These are phyloP conservation scores for Venustampulla echinocandica DNA, from an alignment of 495 filamentous ascomycete species.

Conservation along the genomic window DNA sequence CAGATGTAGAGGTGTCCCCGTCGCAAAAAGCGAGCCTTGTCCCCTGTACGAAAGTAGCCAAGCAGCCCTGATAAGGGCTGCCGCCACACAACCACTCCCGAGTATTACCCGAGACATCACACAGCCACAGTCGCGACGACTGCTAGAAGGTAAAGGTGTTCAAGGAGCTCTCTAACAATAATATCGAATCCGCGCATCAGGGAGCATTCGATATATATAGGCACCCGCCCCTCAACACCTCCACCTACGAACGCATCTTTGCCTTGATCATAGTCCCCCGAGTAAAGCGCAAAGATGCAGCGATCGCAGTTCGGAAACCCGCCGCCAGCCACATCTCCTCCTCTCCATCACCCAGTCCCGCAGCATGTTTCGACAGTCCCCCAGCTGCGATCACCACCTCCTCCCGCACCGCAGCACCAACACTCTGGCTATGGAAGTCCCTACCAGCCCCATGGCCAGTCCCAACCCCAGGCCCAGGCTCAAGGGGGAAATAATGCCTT, in stretches of 20 bases:
- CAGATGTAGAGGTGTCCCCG: conserved; percentile 2
- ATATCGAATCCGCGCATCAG: conserved; percentile 30
- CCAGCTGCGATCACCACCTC: conserved; percentile 95
- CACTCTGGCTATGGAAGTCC: conserved; percentile 71
- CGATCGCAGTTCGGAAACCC: conserved; percentile 64
- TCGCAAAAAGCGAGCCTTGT: background rate
- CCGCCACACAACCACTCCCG: no score
- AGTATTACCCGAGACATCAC: no score
- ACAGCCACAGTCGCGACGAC: no score
- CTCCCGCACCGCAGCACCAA: conserved; percentile 66
- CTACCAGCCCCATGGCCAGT: no score
- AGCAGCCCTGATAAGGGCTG: background rate
- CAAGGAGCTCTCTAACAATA: no score
- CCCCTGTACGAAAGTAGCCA: background rate
- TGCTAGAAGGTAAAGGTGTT: conserved; percentile 1
- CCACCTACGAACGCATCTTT: background rate
- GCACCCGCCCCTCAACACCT: no score
- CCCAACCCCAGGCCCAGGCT: no score
- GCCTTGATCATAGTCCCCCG: background rate
- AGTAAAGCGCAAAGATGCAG: conserved; percentile 66
- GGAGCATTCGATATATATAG: background rate
- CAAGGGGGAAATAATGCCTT: conserved; percentile 52
- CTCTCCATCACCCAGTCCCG: conserved; percentile 94
- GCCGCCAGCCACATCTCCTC: conserved; percentile 75
- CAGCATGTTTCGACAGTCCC: conserved; percentile 98